phyloP scores from a whole-genome alignment of 208 protist species.

The Wallacemonas rigidus region DNA sequence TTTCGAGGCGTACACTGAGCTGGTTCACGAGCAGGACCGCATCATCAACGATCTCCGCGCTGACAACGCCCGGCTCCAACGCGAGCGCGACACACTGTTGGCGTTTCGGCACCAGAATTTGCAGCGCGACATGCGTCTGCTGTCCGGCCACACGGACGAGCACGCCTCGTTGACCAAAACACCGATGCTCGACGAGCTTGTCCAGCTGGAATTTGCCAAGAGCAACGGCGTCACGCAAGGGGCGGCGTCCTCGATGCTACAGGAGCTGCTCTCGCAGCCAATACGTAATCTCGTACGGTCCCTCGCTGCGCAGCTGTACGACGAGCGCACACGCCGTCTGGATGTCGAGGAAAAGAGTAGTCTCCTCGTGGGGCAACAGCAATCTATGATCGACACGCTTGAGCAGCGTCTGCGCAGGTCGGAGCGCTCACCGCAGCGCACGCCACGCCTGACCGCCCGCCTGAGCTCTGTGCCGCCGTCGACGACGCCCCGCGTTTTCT shows the following conservation, averaged over 20 bases:
- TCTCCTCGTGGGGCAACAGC: conserved; percentile 38
- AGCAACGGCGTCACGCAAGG: conserved; percentile 11
- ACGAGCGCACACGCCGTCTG: conserved; percentile 34
- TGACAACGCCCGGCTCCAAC: conserved; percentile 32
- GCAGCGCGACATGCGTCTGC: conserved; percentile 24
- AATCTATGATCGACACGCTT: conserved; percentile 33
- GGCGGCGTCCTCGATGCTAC: background rate
- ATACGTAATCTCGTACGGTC: conserved; percentile 40
- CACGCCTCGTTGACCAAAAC: conserved; percentile 13
- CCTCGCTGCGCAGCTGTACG: conserved; percentile 42
- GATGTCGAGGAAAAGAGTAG: conserved; percentile 48
- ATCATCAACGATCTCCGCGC: conserved; percentile 41
- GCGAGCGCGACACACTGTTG: conserved; percentile 32
- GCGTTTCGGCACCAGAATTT: conserved; percentile 37
- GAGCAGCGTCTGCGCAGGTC: conserved; percentile 27
- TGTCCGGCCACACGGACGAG: conserved; percentile 11
- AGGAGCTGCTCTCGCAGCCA: conserved; percentile 27
- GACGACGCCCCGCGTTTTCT: background rate
- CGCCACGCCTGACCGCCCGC: background rate
- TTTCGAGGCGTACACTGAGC: conserved; percentile 29
- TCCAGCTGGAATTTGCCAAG: conserved; percentile 19
- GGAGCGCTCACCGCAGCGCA: conserved; percentile 9
- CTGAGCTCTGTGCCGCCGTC: background rate
- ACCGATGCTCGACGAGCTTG: conserved; percentile 24
- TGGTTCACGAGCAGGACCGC: conserved; percentile 49